Conservation (phyloP, 2,329 filamentous ascomycete species). For the Epicoccum sorghinum region DNA sequence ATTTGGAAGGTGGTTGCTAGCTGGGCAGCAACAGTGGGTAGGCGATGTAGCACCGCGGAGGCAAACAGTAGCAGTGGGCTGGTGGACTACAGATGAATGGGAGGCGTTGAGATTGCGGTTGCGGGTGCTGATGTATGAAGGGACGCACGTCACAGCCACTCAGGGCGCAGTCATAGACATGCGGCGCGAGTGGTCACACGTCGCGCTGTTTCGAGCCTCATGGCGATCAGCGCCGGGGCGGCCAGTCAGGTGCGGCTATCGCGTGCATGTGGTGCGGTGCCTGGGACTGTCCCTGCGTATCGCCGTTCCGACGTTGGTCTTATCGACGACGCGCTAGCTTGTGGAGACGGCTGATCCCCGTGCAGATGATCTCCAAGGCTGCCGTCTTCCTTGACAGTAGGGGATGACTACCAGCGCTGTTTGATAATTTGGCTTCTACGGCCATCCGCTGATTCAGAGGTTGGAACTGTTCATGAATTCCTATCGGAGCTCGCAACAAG, state of each 20-base stretch:
- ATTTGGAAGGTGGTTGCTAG: conserved; percentile 29
- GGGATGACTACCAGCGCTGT: neutral
- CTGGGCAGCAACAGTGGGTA: conserved; percentile 8
- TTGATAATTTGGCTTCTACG: too few species aligned
- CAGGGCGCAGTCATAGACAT: conserved; percentile 38
- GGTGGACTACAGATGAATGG: neutral
- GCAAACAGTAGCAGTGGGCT: neutral
- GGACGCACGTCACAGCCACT: conserved; percentile 36
- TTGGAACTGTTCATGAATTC: too few species aligned
- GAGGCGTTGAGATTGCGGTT: neutral
- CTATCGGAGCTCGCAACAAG: too few species aligned
- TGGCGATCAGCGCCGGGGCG: conserved; percentile 32
- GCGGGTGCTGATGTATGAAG: conserved; percentile 22
- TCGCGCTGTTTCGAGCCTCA: conserved; percentile 38
- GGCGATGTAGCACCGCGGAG: neutral
- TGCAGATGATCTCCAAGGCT: neutral
- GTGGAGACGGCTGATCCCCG: conserved; percentile 6
- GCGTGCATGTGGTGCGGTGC: conserved; percentile 18
- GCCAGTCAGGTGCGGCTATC: conserved; percentile 32
- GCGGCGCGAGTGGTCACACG: conserved; percentile 35
- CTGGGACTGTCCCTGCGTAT: conserved; percentile 19
- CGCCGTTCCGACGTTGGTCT: conserved; percentile 10
- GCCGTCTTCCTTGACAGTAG: neutral
- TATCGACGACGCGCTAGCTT: conserved; percentile 15
- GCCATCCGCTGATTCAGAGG: too few species aligned